phyloP scores from a whole-genome alignment of 164 flowering plant species.

The Kalanchoe fedtschenkoi region DNA sequence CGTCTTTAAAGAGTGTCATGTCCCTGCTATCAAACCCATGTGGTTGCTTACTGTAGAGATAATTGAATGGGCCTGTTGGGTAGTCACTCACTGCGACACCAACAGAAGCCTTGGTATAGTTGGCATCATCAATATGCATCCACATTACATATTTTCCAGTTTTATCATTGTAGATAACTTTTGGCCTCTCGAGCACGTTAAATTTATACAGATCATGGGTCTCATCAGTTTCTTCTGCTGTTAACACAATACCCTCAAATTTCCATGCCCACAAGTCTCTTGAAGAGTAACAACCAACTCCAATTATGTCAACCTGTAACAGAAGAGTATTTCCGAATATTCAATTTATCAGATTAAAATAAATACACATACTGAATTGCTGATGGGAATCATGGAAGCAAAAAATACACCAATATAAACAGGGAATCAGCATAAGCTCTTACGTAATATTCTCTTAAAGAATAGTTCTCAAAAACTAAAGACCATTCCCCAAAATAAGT shows the following conservation, averaged over 20 bases:
- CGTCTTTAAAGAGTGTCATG: conserved; percentile 92
- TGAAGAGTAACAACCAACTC: conserved; percentile 97
- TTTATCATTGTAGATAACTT: conserved; percentile 73
- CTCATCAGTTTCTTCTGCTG: conserved; percentile 58
- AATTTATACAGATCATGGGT: conserved; percentile 77
- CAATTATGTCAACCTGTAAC: conserved; percentile 84
- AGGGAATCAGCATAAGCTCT: too few relatives aligned
- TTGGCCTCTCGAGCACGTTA: conserved; percentile 96
- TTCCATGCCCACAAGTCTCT: conserved; percentile 96
- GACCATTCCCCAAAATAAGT: background rate
- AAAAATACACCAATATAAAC: background rate
- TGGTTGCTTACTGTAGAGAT: conserved; percentile 71
- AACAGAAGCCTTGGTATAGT: conserved; percentile 85
- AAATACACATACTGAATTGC: background rate
- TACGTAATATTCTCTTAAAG: background rate
- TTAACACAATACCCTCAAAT: conserved; percentile 80
- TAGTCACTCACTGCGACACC: conserved; percentile 73
- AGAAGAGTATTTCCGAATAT: background rate
- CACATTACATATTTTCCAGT: conserved; percentile 89
- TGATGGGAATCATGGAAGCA: too few relatives aligned
- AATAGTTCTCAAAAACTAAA: background rate
- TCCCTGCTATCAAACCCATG: conserved; percentile 93
- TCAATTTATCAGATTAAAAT: background rate
- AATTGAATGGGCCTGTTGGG: conserved; percentile 89
- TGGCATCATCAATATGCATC: conserved; percentile 94